These are phyloP conservation scores for Daldinia decipiens DNA, from an alignment of 495 filamentous ascomycete species.

Conservation along the genomic window DNA sequence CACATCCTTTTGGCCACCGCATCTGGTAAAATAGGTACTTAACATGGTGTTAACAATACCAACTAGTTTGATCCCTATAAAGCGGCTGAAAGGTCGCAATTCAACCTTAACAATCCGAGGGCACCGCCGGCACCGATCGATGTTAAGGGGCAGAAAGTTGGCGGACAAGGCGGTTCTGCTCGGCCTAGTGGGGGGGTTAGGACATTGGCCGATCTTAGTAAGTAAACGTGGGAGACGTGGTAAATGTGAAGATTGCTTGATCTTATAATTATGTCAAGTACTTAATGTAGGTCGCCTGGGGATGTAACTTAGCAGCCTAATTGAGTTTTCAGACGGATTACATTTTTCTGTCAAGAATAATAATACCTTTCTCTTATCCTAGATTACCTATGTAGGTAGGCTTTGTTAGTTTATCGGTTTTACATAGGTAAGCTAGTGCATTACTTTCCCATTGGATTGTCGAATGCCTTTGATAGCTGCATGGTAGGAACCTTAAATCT, in stretches of 20 bases:
- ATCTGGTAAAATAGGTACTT: not conserved
- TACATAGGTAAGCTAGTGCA: not conserved
- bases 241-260: not conserved
- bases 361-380: not conserved
- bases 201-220: slow-evolving; percentile 54
- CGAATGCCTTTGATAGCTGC: too few relatives aligned
- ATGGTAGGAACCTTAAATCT: too few relatives aligned
- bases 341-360: not conserved
- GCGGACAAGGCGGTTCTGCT: slow-evolving; percentile 42
- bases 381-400: too few relatives aligned
- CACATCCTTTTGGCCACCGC: not conserved
- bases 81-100: slow-evolving; percentile 69
- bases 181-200: slow-evolving; percentile 51
- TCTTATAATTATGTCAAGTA: not conserved
- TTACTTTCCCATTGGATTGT: not conserved
- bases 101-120: slow-evolving; percentile 63
- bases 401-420: not conserved
- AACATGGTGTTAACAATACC: slow-evolving; percentile 19
- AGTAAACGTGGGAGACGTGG: slow-evolving; percentile 4
- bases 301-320: not conserved
- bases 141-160: slow-evolving; percentile 29
- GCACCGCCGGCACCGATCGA: slow-evolving; percentile 32
- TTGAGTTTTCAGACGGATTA: not conserved
- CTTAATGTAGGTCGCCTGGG: not conserved
- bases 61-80: slow-evolving; percentile 74